Evolutionary conservation across 106 monocot species (phyloP).

Genomic region (Gastrodia elata): DNA sequence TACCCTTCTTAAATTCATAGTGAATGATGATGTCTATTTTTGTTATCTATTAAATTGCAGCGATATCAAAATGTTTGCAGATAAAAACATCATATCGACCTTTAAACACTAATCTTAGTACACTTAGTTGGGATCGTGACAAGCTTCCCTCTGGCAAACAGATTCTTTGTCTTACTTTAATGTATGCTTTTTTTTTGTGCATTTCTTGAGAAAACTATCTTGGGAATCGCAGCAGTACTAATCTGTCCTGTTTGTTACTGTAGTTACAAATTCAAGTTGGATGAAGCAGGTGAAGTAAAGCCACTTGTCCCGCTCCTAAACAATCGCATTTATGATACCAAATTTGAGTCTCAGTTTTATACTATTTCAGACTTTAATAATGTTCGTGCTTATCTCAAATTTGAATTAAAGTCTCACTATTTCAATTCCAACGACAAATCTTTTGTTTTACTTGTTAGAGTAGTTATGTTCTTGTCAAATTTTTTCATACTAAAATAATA

Average conservation of each 20-base stretch:
- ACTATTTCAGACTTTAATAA: slow-evolving; percentile 81
- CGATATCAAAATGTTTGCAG: slow-evolving; percentile 24
- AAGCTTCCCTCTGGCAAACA: slow-evolving; percentile 84
- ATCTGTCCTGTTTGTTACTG: slow-evolving; percentile 7
- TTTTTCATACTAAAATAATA: background rate
- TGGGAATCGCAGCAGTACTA: background rate
- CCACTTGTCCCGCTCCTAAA: slow-evolving; percentile 73
- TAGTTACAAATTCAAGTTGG: slow-evolving; percentile 92
- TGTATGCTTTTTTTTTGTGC: slow-evolving; percentile 24
- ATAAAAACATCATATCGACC: slow-evolving; percentile 71
- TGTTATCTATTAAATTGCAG: background rate
- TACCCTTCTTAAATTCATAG: background rate
- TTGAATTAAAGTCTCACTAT: too few species aligned
- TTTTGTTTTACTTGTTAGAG: too few species aligned
- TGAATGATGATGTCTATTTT: background rate
- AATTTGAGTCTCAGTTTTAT: slow-evolving; percentile 93
- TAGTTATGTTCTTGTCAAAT: background rate
- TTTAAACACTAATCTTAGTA: slow-evolving; percentile 47
- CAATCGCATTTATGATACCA: slow-evolving; percentile 79
- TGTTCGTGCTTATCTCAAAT: slow-evolving; percentile 24
- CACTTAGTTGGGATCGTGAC: slow-evolving; percentile 59
- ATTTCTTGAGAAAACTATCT: background rate
- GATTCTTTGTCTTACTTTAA: slow-evolving; percentile 63
- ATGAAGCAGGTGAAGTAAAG: slow-evolving; percentile 83
- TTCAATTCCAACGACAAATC: too few species aligned